Evolutionary conservation across 2,329 filamentous ascomycete species (phyloP).

Genomic region (Ophidiomyces ophidiicola): DNA sequence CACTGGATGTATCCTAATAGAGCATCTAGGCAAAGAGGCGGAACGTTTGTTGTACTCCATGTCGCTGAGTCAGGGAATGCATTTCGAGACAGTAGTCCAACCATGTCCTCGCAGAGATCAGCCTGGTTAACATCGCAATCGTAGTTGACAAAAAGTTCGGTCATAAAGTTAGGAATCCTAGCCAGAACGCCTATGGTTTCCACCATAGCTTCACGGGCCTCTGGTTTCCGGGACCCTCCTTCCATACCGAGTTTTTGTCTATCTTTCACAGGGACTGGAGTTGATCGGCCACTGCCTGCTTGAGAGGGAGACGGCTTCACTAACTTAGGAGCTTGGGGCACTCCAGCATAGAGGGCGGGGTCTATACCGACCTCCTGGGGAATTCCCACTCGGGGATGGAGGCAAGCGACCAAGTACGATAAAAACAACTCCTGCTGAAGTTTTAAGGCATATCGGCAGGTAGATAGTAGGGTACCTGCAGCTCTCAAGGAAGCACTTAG

Average conservation of each 20-base stretch:
- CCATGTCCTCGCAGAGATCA: constrained; percentile 89
- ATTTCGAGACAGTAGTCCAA: constrained; percentile 83
- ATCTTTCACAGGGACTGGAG: constrained; percentile 83
- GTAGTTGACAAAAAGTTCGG: constrained; percentile 94
- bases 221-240: constrained; percentile 80
- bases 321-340: constrained; percentile 79
- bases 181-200: constrained; percentile 87
- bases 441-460: constrained; percentile 81
- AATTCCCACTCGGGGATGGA: constrained; percentile 90
- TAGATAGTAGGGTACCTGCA: constrained; percentile 77
- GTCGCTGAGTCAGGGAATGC: constrained; percentile 94
- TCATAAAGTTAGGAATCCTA: constrained; percentile 86
- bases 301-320: constrained; percentile 70
- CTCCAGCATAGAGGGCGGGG: constrained; percentile 79
- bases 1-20: constrained; percentile 84
- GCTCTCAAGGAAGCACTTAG: constrained; percentile 87
- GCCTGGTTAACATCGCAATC: constrained; percentile 87
- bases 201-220: constrained; percentile 95
- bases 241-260: constrained; percentile 86
- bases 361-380: constrained; percentile 83
- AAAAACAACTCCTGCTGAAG: constrained; percentile 93
- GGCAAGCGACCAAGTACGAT: constrained; percentile 83
- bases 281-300: constrained; percentile 65
- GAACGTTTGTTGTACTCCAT: constrained; percentile 98
- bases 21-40: constrained; percentile 84